phyloP scores from a whole-genome alignment of 805 yeast genomes.

The Ogataea siamensis region DNA sequence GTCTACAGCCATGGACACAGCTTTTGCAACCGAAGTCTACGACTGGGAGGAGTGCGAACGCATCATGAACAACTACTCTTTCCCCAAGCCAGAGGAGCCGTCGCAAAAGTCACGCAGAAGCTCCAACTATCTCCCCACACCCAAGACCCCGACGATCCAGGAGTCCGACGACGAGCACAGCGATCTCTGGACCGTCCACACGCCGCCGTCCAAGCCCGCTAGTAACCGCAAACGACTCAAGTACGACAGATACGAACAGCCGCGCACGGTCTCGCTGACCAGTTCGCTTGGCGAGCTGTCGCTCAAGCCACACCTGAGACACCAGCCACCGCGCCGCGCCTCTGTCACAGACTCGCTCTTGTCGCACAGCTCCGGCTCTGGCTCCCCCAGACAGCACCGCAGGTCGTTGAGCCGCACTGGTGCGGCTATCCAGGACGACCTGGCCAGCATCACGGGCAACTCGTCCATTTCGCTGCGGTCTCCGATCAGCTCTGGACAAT shows the following conservation, averaged over 20 bases:
- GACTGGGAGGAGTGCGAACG: constrained; percentile 18
- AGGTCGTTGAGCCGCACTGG: constrained; percentile 17
- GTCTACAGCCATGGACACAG: constrained; percentile 6
- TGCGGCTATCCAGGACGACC: constrained; percentile 14
- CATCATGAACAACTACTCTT: constrained; percentile 9
- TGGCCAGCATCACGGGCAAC: constrained; percentile 4
- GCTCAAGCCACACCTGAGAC: constrained; percentile 10
- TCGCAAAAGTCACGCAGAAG: constrained; percentile 5
- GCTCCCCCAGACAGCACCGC: constrained; percentile 12
- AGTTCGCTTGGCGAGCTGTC: constrained; percentile 6
- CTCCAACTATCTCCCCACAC: constrained; percentile 7
- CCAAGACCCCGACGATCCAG: constrained; percentile 17
- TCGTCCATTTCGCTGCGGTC: constrained; percentile 5
- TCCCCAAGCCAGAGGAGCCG: constrained; percentile 12
- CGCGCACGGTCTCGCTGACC: constrained; percentile 7
- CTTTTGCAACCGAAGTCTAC: constrained; percentile 3
- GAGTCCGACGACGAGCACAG: constrained; percentile 7
- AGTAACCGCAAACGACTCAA: constrained; percentile 9
- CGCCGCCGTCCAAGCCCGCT: constrained; percentile 1
- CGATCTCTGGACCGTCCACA: neutral
- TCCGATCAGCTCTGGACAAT: constrained; percentile 7
- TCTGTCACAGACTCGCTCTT: constrained; percentile 1
- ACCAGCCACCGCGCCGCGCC: constrained; percentile 4
- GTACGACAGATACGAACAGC: constrained; percentile 11
- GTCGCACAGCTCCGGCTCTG: constrained; percentile 1